A percentile compares a stretch with the other conserved stretches of the same genome.
phyloP scores from a whole-genome alignment of 2,329 filamentous ascomycete genomes.

The Alternaria sp. region DNA sequence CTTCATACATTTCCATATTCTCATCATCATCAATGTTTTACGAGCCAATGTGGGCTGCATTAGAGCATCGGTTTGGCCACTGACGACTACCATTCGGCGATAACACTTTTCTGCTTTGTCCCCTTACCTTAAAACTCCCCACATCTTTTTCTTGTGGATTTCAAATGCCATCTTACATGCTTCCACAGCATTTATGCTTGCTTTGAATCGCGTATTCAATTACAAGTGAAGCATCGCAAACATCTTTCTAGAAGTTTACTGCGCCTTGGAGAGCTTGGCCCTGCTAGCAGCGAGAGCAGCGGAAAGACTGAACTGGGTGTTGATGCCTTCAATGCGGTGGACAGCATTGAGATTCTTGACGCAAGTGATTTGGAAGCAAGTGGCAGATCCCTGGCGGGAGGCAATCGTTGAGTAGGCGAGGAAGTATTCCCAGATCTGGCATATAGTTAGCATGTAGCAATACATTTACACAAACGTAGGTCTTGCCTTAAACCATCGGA shows the following conservation, averaged over 20 bases:
- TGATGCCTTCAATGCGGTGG: slow-evolving; percentile 79
- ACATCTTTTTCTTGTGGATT: not conserved
- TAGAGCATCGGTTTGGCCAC: not conserved
- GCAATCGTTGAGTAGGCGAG: slow-evolving; percentile 84
- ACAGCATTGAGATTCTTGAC: slow-evolving; percentile 92
- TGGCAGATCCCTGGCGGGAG: slow-evolving; percentile 82
- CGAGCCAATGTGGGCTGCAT: not conserved
- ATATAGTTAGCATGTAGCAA: slow-evolving; percentile 16
- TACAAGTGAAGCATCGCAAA: not conserved
- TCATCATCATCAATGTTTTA: not conserved
- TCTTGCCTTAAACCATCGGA: slow-evolving; percentile 91
- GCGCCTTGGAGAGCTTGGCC: slow-evolving; percentile 39
- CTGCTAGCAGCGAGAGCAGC: slow-evolving; percentile 68
- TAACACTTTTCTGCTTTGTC: not conserved
- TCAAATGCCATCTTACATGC: not conserved
- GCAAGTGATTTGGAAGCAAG: slow-evolving; percentile 85
- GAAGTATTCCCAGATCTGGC: slow-evolving; percentile 94
- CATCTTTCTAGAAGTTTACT: slow-evolving; percentile 8
- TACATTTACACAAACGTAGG: not conserved
- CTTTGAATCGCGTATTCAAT: not conserved
- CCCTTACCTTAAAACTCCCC: not conserved
- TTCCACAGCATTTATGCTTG: not conserved
- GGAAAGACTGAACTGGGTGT: slow-evolving; percentile 71
- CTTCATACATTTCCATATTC: not conserved
- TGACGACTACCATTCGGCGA: not conserved